phyloP scores from a whole-genome alignment of 2,329 filamentous ascomycete genomes.

The Didymella keratinophila region DNA sequence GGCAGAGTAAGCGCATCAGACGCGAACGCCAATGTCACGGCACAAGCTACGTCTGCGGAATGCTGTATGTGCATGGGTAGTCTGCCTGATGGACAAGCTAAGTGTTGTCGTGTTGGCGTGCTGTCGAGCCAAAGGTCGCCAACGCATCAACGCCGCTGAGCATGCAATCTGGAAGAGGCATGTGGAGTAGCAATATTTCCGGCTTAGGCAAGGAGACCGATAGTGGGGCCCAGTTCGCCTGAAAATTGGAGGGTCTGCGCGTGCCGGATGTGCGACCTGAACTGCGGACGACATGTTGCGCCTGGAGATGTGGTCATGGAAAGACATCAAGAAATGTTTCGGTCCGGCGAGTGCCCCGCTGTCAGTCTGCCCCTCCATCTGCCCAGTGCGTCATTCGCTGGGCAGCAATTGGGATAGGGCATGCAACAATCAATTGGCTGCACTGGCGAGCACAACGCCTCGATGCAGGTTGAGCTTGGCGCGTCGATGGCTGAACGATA shows the following conservation, averaged over 20 bases:
- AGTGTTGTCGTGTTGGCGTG: slow-evolving; percentile 54
- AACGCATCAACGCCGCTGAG: slow-evolving; percentile 49
- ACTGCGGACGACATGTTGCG: slow-evolving; percentile 26
- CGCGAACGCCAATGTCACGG: slow-evolving; percentile 39
- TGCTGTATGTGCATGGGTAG: slow-evolving; percentile 51
- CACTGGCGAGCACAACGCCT: slow-evolving; percentile 35
- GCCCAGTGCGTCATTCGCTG: slow-evolving; percentile 41
- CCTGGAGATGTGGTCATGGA: slow-evolving; percentile 29
- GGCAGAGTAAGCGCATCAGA: slow-evolving; percentile 50
- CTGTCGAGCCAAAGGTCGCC: slow-evolving; percentile 44
- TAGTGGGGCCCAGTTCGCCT: slow-evolving; percentile 30
- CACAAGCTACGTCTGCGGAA: slow-evolving; percentile 48
- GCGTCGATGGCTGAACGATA: slow-evolving; percentile 30
- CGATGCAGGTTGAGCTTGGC: slow-evolving; percentile 33
- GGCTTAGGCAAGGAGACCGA: slow-evolving; percentile 40
- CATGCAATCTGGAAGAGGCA: slow-evolving; percentile 51
- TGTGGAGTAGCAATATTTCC: slow-evolving; percentile 42
- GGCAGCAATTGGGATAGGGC: slow-evolving; percentile 26
- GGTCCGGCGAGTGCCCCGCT: slow-evolving; percentile 38
- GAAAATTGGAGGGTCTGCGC: slow-evolving; percentile 23
- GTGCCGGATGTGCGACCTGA: slow-evolving; percentile 24
- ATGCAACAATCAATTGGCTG: slow-evolving; percentile 34
- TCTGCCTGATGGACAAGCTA: slow-evolving; percentile 50
- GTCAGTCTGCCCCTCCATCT: slow-evolving; percentile 34
- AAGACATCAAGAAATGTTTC: slow-evolving; percentile 38